Base-by-base conservation (phyloP, 257 asterid species). In the Solanum pinnatisectum region DNA sequence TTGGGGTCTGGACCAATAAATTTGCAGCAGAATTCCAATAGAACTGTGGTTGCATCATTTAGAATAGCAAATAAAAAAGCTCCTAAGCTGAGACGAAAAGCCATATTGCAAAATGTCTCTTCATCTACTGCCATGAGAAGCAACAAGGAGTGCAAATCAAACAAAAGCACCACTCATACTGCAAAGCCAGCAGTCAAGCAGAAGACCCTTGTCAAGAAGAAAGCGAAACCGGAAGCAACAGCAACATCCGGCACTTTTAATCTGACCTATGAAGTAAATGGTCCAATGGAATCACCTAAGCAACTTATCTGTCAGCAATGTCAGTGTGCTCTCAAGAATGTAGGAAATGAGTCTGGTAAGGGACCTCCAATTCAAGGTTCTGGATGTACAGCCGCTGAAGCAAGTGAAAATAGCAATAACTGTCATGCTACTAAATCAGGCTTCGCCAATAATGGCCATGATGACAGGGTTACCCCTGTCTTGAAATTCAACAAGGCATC, bases 231-330 rank as follows among this genome's bases (percentile, higher is more conserved):
- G 84, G 95, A 87, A 40, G 87, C 92, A 14, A 23, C 83, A 71
- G 81, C 87, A 71, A 84, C 86, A 14, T 89, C 87, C 65, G 89
- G 52, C 72, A 85, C 36, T 85, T 88, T 90, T 20, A 68, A 88
- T 71, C 32, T 88, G 76, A 83, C 91, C 68, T 20, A 59, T 67
- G 94, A 87, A 79, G 92, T 84, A 82, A 79, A 89, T 35, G 88
- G 67, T 42, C 88, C 78, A 32, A 42, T 83, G 70, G 92, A 87
- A 79, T 87, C 86, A 56, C 86, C 37, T 20, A 91, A 83, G 87
- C 91, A 90, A 65, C 68, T 92, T 84, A 88, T 96, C 90, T 97
- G 99, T 91, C 97, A 94, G 87, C 96, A 91, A 88, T 97, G 99
- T 88, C 96, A 91, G 89, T 97, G 98, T 89, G 89, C 98, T 88